Evolutionary conservation across 179 eudicot species (phyloP), one percentile per base, ranked within the genome.

Genomic region (Nepenthes alata): DNA sequence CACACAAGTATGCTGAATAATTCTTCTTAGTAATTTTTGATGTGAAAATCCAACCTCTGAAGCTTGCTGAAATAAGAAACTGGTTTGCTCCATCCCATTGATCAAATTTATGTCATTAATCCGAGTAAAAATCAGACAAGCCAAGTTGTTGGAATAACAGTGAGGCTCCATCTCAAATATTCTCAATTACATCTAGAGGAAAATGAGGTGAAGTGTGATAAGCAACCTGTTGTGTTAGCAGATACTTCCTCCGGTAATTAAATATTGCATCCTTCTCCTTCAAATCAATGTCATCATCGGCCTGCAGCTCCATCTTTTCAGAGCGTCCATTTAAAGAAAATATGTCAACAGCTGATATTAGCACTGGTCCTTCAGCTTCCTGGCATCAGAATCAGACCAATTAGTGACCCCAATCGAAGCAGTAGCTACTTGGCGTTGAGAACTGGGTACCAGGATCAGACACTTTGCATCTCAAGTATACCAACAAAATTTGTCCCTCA

Each of bases 41-140:
- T 90, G 97, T 50, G 97, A 90, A 76, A 87, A 80, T 60, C 97
- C 97, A 74, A 87, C 97, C 97, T 83, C 87, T 67, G 97, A 85
- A 49, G 97, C 89, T 78, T 89, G 97, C 74, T 90, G 97, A 76
- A 90, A 90, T 57, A 90, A 77, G 77, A 90, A 90, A 78, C 97
- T 90, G 52, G 95, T 90, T 74, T 90, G 97, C 77, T 90, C 97
- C 97, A 90, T 90, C 62, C 97, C 97, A 74, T 95, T 90, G 59
- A 90, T 83, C 97, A 25, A 25, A 25, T 25, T 25, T 1, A 25
- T 25, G 25, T 25, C 25, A 25, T 25, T 1, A 25, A 25, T 25
- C 25, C 1, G 25, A 0, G 25, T 1, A 25, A 25, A 25, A 3
- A 50, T n/a, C 53, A 25, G 25, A 25, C 25, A 25, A 25, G 1